Percentiles rank a stretch among this genome's conserved stretches.
Evolutionary conservation across 2,329 filamentous ascomycete species (phyloP).

Genomic region (Clonostachys rhizophaga): DNA sequence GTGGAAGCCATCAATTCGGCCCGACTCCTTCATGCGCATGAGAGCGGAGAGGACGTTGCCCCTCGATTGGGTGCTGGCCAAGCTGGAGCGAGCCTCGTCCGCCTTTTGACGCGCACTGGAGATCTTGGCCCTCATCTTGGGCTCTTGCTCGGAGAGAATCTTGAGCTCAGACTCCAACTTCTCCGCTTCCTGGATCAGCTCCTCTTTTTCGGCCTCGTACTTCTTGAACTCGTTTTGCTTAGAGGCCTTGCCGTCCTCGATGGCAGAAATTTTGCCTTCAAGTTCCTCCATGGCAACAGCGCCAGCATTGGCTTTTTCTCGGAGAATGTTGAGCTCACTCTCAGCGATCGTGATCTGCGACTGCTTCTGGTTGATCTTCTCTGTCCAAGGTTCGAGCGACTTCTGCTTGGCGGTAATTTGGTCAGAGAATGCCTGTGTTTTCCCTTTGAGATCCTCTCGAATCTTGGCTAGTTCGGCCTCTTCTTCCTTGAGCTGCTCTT

Average conservation of each 20-base stretch:
- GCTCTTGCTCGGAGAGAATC: conserved; percentile 71
- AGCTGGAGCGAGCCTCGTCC: conserved; percentile 87
- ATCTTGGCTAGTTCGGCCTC: conserved; percentile 81
- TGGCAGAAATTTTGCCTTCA: conserved; percentile 69
- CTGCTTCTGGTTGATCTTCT: conserved; percentile 94
- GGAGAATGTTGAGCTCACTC: conserved; percentile 87
- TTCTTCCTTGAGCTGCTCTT: conserved; percentile 70
- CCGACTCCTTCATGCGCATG: conserved; percentile 93
- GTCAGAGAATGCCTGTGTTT: conserved; percentile 91
- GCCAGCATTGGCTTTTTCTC: conserved; percentile 84
- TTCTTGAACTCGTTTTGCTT: conserved; percentile 74
- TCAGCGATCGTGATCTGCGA: conserved; percentile 91
- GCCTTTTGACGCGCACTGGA: conserved; percentile 91
- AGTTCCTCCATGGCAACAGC: conserved; percentile 80
- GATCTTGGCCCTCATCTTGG: conserved; percentile 75
- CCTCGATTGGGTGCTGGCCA: conserved; percentile 86
- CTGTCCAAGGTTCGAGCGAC: conserved; percentile 91
- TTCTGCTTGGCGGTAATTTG: conserved; percentile 91
- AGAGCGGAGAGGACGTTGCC: conserved; percentile 88
- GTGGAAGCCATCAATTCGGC: conserved; percentile 95
- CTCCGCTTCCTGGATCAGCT: conserved; percentile 69
- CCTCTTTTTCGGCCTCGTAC: conserved; percentile 67
- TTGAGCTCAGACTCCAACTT: conserved; percentile 69
- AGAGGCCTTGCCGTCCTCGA: conserved; percentile 64
- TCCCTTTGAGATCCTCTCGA: conserved; percentile 84